Conservation (phyloP, 2,329 filamentous ascomycete genomes). For the Penicillium corylophilum region DNA sequence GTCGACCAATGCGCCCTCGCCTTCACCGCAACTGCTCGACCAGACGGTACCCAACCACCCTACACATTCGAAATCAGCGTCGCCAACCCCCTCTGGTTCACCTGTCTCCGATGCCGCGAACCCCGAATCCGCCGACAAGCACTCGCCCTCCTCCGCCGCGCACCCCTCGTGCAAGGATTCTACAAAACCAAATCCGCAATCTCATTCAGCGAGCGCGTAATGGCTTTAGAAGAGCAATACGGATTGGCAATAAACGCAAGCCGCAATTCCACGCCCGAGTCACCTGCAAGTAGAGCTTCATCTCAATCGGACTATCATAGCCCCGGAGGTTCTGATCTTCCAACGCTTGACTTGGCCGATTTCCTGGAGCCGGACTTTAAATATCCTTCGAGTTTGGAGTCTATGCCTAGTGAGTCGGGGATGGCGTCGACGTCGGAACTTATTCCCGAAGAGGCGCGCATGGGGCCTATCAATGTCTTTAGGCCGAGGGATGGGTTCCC, state of each 20-base stretch:
- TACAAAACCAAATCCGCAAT: slow-evolving; percentile 19
- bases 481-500: slow-evolving; percentile 20
- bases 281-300: not conserved
- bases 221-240: slow-evolving; percentile 32
- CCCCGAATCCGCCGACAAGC: slow-evolving; percentile 30
- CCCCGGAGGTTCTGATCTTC: not conserved
- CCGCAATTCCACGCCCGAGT: not conserved
- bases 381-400: not conserved
- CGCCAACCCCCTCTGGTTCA: slow-evolving; percentile 33
- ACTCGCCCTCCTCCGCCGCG: slow-evolving; percentile 24
- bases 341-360: not conserved
- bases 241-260: slow-evolving; percentile 7
- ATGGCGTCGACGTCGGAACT: not conserved
- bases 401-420: not conserved
- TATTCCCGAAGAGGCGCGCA: slow-evolving; percentile 28
- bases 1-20: slow-evolving; percentile 26
- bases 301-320: not conserved
- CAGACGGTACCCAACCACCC: slow-evolving; percentile 27
- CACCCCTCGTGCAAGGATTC: slow-evolving; percentile 31
- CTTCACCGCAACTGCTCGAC: slow-evolving; percentile 15
- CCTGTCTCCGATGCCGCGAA: slow-evolving; percentile 33
- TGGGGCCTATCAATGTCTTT: slow-evolving; percentile 27
- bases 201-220: slow-evolving; percentile 24
- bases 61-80: slow-evolving; percentile 35
- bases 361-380: not conserved